phyloP scores from a whole-genome alignment of 805 yeast species.

The Ascoidea asiatica region DNA sequence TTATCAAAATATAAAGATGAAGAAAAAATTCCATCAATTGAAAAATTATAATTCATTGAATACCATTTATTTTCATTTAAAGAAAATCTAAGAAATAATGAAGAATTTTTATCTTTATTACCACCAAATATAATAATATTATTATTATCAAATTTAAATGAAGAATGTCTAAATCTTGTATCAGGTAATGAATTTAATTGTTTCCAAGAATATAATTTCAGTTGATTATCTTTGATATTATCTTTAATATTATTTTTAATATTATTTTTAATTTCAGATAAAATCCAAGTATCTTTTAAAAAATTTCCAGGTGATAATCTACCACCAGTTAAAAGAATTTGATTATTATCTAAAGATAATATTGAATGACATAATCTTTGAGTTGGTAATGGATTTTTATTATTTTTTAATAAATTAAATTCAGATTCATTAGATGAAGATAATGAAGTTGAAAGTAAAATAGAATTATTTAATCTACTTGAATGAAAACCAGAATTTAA shows the following conservation, averaged over 20 bases:
- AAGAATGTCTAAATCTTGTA: constrained; percentile 38
- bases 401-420: too few relatives aligned
- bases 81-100: constrained; percentile 13
- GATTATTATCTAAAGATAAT: constrained; percentile 18
- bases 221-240: constrained; percentile 6
- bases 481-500: constrained; percentile 25
- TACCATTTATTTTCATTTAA: constrained; percentile 11
- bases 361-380: constrained; percentile 50
- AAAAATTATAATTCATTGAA: constrained; percentile 13
- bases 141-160: constrained; percentile 18
- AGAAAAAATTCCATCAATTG: neutral
- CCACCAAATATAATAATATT: constrained; percentile 42
- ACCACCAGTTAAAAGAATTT: constrained; percentile 46
- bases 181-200: constrained; percentile 23
- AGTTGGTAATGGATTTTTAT: constrained; percentile 5
- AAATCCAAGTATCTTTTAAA: constrained; percentile 30
- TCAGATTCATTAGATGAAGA: constrained; percentile 2
- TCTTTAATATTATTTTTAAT: too few relatives aligned
- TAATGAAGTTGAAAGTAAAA: constrained; percentile 3
- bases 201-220: constrained; percentile 24
- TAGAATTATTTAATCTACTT: constrained; percentile 11
- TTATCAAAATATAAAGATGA: constrained; percentile 17
- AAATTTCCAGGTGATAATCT: constrained; percentile 43
- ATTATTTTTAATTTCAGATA: constrained; percentile 7
- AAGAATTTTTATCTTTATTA: constrained; percentile 8